phyloP scores from a whole-genome alignment of 768 basidiomycete species.

The Leccinum arenicola region DNA sequence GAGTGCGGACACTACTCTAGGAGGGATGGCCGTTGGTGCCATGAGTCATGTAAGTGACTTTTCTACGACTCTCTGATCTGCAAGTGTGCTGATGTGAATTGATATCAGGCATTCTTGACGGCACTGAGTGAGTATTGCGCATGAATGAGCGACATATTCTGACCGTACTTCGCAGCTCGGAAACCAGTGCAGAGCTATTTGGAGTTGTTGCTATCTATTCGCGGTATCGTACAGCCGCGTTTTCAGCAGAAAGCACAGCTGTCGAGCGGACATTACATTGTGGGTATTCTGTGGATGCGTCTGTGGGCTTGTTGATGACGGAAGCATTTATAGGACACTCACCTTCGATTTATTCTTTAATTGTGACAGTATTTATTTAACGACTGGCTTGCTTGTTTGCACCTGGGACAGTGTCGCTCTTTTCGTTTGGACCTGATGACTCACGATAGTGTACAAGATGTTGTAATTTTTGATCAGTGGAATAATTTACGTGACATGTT shows the following conservation, averaged over 20 bases:
- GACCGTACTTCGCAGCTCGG: conserved; percentile 26
- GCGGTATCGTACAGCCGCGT: conserved; percentile 55
- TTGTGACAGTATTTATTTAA: conserved; percentile 6
- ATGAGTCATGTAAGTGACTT: conserved; percentile 68
- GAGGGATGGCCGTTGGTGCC: conserved; percentile 68
- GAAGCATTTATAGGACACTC: conserved; percentile 22
- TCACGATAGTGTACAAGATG: background rate
- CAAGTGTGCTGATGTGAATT: conserved; percentile 1
- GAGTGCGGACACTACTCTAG: conserved; percentile 66
- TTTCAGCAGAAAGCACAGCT: conserved; percentile 74
- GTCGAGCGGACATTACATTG: conserved; percentile 70
- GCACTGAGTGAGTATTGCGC: conserved; percentile 39
- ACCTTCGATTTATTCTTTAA: conserved; percentile 31
- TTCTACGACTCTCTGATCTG: background rate
- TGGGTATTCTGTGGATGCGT: conserved; percentile 19
- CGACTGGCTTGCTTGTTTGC: background rate
- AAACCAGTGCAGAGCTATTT: conserved; percentile 65
- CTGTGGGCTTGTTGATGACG: conserved; percentile 1
- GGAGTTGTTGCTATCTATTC: conserved; percentile 54
- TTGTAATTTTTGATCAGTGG: conserved; percentile 1
- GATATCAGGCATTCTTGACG: conserved; percentile 57
- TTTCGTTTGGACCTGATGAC: background rate
- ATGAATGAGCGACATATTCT: background rate
- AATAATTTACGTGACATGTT: background rate
- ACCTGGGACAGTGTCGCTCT: background rate